Percentiles rank a stretch among this genome's conserved stretches.
These are phyloP conservation scores for Acanthamoeba lenticulata DNA, from an alignment of 208 protist species.

Conservation along the genomic window DNA sequence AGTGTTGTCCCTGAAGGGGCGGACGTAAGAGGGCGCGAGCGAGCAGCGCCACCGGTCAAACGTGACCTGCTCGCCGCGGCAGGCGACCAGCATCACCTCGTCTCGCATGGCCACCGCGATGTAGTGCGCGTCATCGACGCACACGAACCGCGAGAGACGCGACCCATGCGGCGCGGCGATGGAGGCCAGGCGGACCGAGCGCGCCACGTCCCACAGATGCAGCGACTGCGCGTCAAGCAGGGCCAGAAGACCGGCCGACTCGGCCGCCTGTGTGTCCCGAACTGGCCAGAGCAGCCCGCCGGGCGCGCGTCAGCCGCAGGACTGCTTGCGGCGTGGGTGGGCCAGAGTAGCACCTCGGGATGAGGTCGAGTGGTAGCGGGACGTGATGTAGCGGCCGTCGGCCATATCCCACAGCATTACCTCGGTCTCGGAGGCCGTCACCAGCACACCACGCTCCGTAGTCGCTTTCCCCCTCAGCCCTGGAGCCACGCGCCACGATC, in stretches of 20 bases:
- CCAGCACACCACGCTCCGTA: not conserved
- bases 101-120: not conserved
- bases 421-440: not conserved
- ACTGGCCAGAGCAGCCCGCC: too few relatives aligned
- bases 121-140: not conserved
- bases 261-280: too few relatives aligned
- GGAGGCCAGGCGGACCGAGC: not conserved
- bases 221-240: too few relatives aligned
- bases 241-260: too few relatives aligned
- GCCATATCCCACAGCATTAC: not conserved
- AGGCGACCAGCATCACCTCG: not conserved
- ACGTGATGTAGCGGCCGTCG: not conserved
- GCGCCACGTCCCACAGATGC: not conserved
- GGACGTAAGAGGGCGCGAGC: too few relatives aligned
- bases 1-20: too few relatives aligned
- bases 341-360: not conserved
- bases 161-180: too few relatives aligned
- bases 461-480: too few relatives aligned
- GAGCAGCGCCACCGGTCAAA: not conserved
- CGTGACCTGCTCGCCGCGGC: too few relatives aligned
- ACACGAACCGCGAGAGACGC: not conserved
- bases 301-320: too few relatives aligned
- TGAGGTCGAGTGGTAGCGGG: too few relatives aligned
- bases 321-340: not conserved
- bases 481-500: not conserved